A percentile compares a stretch with the other conserved stretches of the same genome.
Conservation (phyloP, 106 monocot species). For the Amphibolis antarctica region DNA sequence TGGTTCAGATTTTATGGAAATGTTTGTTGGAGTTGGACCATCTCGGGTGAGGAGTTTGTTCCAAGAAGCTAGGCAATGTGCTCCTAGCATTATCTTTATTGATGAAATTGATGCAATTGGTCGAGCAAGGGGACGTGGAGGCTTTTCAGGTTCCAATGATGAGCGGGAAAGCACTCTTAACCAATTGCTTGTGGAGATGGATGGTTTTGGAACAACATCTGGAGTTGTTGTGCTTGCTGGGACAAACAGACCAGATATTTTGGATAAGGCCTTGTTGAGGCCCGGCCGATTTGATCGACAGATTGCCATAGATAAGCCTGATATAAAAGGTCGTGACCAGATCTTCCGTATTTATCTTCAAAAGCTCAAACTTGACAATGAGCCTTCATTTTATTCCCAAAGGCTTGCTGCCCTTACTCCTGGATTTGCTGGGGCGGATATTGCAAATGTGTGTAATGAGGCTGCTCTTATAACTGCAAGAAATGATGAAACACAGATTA, state of each 20-base stretch:
- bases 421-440: conserved; percentile 98
- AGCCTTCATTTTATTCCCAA: conserved; percentile 79
- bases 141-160: conserved; percentile 78
- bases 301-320: conserved; percentile 81
- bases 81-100: conserved; percentile 89
- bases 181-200: conserved; percentile 90
- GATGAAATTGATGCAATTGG: conserved; percentile 96
- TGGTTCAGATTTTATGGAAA: conserved; percentile 99
- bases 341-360: conserved; percentile 82
- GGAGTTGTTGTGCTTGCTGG: conserved; percentile 95
- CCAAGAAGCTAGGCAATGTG: conserved; percentile 82
- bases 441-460: conserved; percentile 96
- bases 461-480: conserved; percentile 92
- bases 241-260: conserved; percentile 81
- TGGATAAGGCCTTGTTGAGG: conserved; percentile 84
- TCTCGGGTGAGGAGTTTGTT: conserved; percentile 86
- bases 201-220: conserved; percentile 90
- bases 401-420: conserved; percentile 86
- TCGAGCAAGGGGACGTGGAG: conserved; percentile 76
- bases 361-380: conserved; percentile 80
- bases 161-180: conserved; percentile 90
- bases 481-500: conserved; percentile 42
- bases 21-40: conserved; percentile 99
- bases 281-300: conserved; percentile 96
- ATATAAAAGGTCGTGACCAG: conserved; percentile 89